Evolutionary conservation across 768 basidiomycete genomes (phyloP).

Genomic region (Candolleomyces aberdarensis): DNA sequence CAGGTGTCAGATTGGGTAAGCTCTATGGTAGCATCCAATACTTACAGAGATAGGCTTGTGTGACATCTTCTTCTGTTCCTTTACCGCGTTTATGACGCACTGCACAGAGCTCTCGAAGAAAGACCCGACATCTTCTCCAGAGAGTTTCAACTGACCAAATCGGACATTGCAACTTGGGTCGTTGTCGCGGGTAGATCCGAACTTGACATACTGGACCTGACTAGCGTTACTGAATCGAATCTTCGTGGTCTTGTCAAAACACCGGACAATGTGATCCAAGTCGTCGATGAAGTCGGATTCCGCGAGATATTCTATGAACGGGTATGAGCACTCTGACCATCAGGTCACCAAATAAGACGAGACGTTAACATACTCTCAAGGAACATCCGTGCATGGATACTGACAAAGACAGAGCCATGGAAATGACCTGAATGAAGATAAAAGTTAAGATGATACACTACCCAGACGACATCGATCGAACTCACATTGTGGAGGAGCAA

Average conservation of each 20-base stretch:
- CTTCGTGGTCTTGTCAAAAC: conserved; percentile 49
- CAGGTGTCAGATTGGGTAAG: conserved; percentile 13
- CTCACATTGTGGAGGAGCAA: conserved; percentile 42
- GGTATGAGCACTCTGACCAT: not conserved
- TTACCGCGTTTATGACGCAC: conserved; percentile 16
- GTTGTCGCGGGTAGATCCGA: conserved; percentile 42
- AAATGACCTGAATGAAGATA: conserved; percentile 35
- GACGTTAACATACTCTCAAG: conserved; percentile 30
- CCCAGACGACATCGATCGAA: not conserved
- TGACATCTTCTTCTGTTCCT: conserved; percentile 18
- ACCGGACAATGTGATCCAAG: conserved; percentile 36
- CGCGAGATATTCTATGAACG: conserved; percentile 30
- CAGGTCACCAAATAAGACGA: not conserved
- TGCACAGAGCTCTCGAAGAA: conserved; percentile 23
- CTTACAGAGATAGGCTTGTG: conserved; percentile 26
- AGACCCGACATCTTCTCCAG: conserved; percentile 19
- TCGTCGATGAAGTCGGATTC: conserved; percentile 43
- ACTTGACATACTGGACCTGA: conserved; percentile 46
- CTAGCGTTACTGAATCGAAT: conserved; percentile 37
- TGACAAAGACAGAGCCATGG: conserved; percentile 51
- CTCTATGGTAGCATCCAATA: not conserved
- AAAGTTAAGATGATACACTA: not conserved
- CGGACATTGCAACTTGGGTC: conserved; percentile 39
- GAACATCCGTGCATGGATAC: conserved; percentile 35
- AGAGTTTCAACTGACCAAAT: conserved; percentile 46